These are phyloP conservation scores for Sphaerosporella brunnea DNA, from an alignment of 495 filamentous ascomycete species.

Conservation along the genomic window DNA sequence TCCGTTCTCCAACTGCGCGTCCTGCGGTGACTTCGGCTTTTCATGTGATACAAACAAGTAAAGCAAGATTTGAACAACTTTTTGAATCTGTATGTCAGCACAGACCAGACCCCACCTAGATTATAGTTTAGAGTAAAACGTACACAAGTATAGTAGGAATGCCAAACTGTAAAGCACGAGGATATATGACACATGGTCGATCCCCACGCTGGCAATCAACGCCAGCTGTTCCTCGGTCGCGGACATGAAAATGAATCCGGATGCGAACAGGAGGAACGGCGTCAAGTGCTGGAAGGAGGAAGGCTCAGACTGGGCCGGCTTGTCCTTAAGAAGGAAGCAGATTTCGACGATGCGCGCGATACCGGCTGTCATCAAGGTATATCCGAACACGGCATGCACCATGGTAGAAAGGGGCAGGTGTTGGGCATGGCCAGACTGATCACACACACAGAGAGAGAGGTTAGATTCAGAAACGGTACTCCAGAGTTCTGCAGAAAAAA, in stretches of 20 bases:
- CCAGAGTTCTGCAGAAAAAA: too few relatives aligned
- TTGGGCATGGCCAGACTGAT: slow-evolving; percentile 62
- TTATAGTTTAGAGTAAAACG: too few relatives aligned
- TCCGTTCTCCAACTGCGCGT: slow-evolving; percentile 4
- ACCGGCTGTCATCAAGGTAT: slow-evolving; percentile 85
- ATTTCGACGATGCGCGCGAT: slow-evolving; percentile 76
- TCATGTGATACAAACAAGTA: slow-evolving; percentile 9
- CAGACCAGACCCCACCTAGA: too few relatives aligned
- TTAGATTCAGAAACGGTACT: too few relatives aligned
- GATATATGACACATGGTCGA: slow-evolving; percentile 81
- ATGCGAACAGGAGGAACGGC: slow-evolving; percentile 76
- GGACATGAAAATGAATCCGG: slow-evolving; percentile 93
- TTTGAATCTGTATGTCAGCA: too few relatives aligned
- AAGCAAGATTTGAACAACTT: slow-evolving; percentile 19
- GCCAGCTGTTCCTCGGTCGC: slow-evolving; percentile 92
- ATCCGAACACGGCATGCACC: slow-evolving; percentile 85
- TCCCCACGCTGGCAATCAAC: slow-evolving; percentile 47
- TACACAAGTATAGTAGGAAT: slow-evolving; percentile 77
- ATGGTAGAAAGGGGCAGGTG: slow-evolving; percentile 62
- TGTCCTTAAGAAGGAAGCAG: slow-evolving; percentile 66
- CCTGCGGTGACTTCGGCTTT: too few relatives aligned
- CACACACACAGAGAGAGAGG: too few relatives aligned
- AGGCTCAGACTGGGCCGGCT: slow-evolving; percentile 40
- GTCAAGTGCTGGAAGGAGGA: slow-evolving; percentile 89
- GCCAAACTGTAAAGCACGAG: slow-evolving; percentile 78